Evolutionary conservation across 2,329 filamentous ascomycete species (phyloP).

Genomic region (Claviceps sp.): DNA sequence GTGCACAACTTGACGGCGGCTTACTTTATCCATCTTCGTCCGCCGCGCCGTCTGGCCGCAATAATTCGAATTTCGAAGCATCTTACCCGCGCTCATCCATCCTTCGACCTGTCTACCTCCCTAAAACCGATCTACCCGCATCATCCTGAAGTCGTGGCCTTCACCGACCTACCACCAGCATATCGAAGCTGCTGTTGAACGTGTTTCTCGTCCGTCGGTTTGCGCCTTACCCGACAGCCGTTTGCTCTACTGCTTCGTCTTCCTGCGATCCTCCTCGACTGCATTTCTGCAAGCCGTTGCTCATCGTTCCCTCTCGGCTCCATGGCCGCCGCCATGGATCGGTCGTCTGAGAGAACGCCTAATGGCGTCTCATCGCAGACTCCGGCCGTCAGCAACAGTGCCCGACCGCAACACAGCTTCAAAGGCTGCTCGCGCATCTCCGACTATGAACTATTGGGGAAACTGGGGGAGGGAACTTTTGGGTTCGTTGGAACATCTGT

Average conservation of each 20-base stretch:
- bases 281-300: neutral
- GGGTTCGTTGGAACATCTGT: conserved; percentile 41
- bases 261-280: neutral
- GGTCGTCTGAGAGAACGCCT: conserved; percentile 16
- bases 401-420: conserved; percentile 49
- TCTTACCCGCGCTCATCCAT: too few species aligned
- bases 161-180: neutral
- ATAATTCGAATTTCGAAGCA: too few species aligned
- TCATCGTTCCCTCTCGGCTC: neutral
- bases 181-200: neutral
- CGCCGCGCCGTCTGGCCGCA: too few species aligned
- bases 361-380: conserved; percentile 37
- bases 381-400: conserved; percentile 43
- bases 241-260: neutral
- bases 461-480: conserved; percentile 91
- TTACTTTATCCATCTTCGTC: too few species aligned
- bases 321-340: conserved; percentile 15
- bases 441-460: conserved; percentile 68
- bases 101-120: too few species aligned
- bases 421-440: conserved; percentile 71
- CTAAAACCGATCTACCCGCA: neutral
- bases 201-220: neutral
- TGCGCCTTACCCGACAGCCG: neutral
- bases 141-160: neutral
- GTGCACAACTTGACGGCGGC: too few species aligned